Evolutionary conservation across 2,329 filamentous ascomycete species (phyloP), one percentile per base, ranked within the genome.

Genomic region (Calonectria henricotiae): DNA sequence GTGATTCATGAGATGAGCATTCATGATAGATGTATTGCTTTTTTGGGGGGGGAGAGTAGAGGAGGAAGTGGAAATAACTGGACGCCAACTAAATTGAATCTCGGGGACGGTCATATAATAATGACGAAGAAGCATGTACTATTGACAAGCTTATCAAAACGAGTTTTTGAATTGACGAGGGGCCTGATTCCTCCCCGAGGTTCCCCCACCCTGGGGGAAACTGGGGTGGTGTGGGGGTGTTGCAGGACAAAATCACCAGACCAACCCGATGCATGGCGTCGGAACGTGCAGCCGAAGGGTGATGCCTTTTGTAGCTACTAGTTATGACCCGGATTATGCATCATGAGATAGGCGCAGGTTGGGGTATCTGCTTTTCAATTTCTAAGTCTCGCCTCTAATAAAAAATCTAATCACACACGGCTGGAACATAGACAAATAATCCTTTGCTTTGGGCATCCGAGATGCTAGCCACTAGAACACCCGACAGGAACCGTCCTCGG

Each of bases 291-390:
- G 20, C 15, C 47, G 43, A 64, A 62, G 60, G 47, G 30, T 65
- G 49, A 58, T 62, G 65, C 68, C 68, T 5, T 67, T 13, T 4
- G 32, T 25, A 25, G 32, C 27, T 51, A 11, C 27, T 15, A 51
- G 35, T 37, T 37, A 9, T 51, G 9, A 30, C 17, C 7, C 3
- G 27, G 5, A 4, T 15, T 25, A 39, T 58, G 32, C 11, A 27
- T 20, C 5, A 13, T 41, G 51, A 73, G 65, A 70, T 65, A 69
- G 39, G 44, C 20, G 39, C 44, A 65, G 61, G 54, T 44, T 64
- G 75, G 76, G 69, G 73, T 78, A 78, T 77, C 76, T 74, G 73
- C 47, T 76, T 71, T 70, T 72, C 65, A 71, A 72, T 71, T 67
- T 73, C 65, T 65, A 49, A 70, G 71, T 69, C 68, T 78, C 75